Percentiles rank a stretch among this genome's conserved stretches.
phyloP scores from a whole-genome alignment of 192 early-diverging fungal genomes.

The Gigaspora rosea region DNA sequence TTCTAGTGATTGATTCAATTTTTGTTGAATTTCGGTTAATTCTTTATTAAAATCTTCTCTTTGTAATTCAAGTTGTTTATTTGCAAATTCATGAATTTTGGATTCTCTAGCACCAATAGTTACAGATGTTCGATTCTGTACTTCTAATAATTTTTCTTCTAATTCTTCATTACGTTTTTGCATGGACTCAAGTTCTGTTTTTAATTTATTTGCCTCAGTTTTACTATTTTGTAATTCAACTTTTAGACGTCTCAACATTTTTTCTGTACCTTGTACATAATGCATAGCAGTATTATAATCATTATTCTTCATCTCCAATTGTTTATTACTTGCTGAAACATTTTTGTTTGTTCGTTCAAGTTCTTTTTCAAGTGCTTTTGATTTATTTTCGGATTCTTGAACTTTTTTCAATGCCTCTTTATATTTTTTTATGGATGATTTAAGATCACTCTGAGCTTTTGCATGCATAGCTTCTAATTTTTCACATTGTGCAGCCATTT shows the following conservation, averaged over 20 bases:
- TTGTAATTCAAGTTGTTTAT: background rate
- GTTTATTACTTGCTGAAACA: background rate
- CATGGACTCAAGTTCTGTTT: background rate
- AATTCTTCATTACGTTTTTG: constrained; percentile 35
- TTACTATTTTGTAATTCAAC: constrained; percentile 36
- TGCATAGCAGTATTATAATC: constrained; percentile 47
- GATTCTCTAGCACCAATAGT: constrained; percentile 5
- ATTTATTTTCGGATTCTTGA: too few species aligned
- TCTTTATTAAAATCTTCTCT: too few species aligned
- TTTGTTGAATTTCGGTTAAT: too few species aligned
- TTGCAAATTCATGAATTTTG: constrained; percentile 10
- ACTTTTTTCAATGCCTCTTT: too few species aligned
- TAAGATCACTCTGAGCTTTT: background rate
- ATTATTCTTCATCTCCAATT: constrained; percentile 26
- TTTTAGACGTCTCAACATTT: constrained; percentile 36
- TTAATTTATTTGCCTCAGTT: constrained; percentile 24
- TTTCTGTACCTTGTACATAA: constrained; percentile 40
- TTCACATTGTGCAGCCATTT: constrained; percentile 29
- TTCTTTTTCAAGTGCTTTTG: too few species aligned
- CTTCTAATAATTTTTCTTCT: constrained; percentile 39
- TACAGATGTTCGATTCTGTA: constrained; percentile 39
- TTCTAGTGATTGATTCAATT: too few species aligned
- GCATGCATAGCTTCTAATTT: constrained; percentile 30
- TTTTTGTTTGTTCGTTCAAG: too few species aligned
- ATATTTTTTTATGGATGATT: background rate